Evolutionary conservation across 306 rosid genomes (phyloP).

Genomic region (Cucurbita pepo): DNA sequence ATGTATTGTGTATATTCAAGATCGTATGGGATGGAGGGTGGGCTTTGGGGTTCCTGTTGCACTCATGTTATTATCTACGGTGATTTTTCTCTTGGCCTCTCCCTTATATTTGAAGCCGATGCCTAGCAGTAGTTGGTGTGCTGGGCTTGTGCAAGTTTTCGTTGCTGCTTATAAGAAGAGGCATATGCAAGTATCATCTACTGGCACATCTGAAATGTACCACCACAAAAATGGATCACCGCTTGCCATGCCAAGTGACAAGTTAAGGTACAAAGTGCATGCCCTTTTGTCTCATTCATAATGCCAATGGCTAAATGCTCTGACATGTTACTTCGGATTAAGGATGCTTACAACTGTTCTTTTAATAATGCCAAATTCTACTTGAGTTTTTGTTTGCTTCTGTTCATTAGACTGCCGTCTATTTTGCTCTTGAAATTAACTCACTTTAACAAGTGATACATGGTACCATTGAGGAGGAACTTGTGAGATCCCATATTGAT

Average conservation of each 20-base stretch:
- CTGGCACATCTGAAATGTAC: background rate
- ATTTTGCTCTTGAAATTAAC: background rate
- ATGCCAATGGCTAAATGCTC: background rate
- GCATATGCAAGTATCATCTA: background rate
- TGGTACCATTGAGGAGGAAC: background rate
- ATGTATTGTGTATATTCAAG: constrained; percentile 12
- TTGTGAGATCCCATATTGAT: too few relatives aligned
- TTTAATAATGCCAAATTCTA: background rate
- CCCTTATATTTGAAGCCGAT: constrained; percentile 7
- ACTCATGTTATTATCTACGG: constrained; percentile 6
- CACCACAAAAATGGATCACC: background rate
- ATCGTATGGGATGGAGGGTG: constrained; percentile 13
- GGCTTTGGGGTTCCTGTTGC: constrained; percentile 18
- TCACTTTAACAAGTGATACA: background rate
- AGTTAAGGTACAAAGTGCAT: constrained; percentile 8
- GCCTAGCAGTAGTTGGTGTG: background rate
- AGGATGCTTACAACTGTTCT: background rate
- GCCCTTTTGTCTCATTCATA: background rate
- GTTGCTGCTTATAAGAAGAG: constrained; percentile 13
- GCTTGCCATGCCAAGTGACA: constrained; percentile 5
- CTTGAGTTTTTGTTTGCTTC: background rate
- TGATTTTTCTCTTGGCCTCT: constrained; percentile 10
- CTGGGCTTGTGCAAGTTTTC: constrained; percentile 1
- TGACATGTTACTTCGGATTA: background rate
- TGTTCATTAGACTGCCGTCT: background rate